Base-by-base conservation (phyloP, 768 basidiomycete genomes). In the Hortiboletus campestris region DNA sequence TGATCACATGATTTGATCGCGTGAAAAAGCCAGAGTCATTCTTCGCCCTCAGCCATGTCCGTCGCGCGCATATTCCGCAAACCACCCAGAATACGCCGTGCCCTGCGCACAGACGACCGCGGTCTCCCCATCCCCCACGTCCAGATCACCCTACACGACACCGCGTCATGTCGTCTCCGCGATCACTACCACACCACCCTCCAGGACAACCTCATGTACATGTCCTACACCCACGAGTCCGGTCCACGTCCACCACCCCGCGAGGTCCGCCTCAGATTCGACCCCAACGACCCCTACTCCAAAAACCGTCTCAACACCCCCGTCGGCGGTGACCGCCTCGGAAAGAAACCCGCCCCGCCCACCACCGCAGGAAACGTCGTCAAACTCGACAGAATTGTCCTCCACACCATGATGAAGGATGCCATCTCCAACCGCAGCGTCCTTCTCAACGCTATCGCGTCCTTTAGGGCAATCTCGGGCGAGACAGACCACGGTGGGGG, bases 151-250 rank as follows among this genome's bases (percentile, higher is more conserved):
- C 75, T 87, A 35, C 85, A 86, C 65, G 85, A 91, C 66, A 86
- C 84, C 54, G 83, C 85, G 6, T 79, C 81, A 55, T 86, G 82
- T 59, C 85, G 95, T 40, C 80, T 94, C 51, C 77, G 79, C 51
- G 86, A 92, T 58, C 93, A 98, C 77, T 98, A 97, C 77, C 69
- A 89, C 72, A 74, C 76, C 38, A 87, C 94, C 10, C 79, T 98
- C 57, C 84, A 84, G 20, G 89, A 94, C 72, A 82, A 98, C 75
- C 78, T 94, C 63, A 84, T 98, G 82, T 99, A 99, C 80, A 87
- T 98, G 81, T 89, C 88, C 50, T 97, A 98, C 77, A 76, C 81
- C 47, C 96, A 98, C 73, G 80, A 85, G 63, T 72, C 77, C 41
- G 76, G 71, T n/a, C 73, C 80, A 6, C 80, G 78, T 44, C 79